A percentile compares a stretch with the other conserved stretches of the same genome.
These are phyloP conservation scores for Aspergillus ruber DNA, from an alignment of 2,329 filamentous ascomycete species.

Conservation along the genomic window DNA sequence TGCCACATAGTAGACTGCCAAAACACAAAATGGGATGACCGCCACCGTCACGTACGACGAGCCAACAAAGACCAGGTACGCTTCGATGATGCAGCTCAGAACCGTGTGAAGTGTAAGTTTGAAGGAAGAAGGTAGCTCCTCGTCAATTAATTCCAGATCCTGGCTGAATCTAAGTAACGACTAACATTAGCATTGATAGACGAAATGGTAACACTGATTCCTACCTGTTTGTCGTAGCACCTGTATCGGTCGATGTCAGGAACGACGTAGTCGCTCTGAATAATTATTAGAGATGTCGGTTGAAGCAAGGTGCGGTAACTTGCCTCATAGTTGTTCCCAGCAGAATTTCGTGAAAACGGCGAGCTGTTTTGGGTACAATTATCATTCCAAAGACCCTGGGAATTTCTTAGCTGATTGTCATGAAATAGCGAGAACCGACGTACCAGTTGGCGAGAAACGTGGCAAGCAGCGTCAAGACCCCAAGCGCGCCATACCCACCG, in stretches of 20 bases:
- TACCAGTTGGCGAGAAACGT: constrained; percentile 11
- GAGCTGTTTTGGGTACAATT: constrained; percentile 14
- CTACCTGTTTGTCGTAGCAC: constrained; percentile 18
- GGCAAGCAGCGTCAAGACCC: constrained; percentile 9
- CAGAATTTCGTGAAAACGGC: constrained; percentile 14
- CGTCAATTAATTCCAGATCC: constrained; percentile 40
- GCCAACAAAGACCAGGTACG: constrained; percentile 44
- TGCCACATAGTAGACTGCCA: constrained; percentile 47
- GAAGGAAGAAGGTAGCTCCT: constrained; percentile 29
- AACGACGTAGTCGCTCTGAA: constrained; percentile 23
- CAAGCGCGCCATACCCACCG: constrained; percentile 18
- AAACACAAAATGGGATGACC: constrained; percentile 44
- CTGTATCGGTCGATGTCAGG: constrained; percentile 4
- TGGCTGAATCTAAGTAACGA: constrained; percentile 33
- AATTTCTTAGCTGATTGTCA: background rate
- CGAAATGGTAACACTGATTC: constrained; percentile 23
- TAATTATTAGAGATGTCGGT: constrained; percentile 8
- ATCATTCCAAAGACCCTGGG: constrained; percentile 13
- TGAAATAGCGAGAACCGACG: background rate
- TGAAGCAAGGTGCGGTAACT: background rate
- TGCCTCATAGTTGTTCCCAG: constrained; percentile 13
- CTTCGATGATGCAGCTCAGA: constrained; percentile 38
- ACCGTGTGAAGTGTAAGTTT: constrained; percentile 10
- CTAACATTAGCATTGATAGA: background rate
- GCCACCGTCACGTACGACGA: constrained; percentile 44